phyloP scores from a whole-genome alignment of 768 basidiomycete species.

The Suillus sp. region DNA sequence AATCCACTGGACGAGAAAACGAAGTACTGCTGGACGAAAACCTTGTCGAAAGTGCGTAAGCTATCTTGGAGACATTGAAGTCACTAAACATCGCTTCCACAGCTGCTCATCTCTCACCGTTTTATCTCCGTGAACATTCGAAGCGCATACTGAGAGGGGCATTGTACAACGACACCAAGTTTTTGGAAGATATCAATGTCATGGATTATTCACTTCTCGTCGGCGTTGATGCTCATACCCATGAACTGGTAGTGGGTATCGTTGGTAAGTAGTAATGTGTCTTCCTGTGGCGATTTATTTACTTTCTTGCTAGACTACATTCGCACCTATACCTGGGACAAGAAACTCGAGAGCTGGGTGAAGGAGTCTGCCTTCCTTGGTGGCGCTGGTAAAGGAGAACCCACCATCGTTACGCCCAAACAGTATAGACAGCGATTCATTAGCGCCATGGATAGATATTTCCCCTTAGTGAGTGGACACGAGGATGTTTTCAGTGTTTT shows the following conservation, averaged over 20 bases:
- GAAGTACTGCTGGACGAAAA: slow-evolving; percentile 97
- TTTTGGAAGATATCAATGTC: slow-evolving; percentile 90
- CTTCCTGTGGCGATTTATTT: slow-evolving; percentile 3
- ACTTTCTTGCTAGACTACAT: slow-evolving; percentile 69
- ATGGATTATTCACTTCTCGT: slow-evolving; percentile 98
- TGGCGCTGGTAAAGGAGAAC: slow-evolving; percentile 80
- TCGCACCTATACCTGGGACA: slow-evolving; percentile 97
- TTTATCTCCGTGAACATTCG: slow-evolving; percentile 95
- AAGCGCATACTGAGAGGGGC: slow-evolving; percentile 91
- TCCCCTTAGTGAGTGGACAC: slow-evolving; percentile 64
- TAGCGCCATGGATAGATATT: slow-evolving; percentile 88
- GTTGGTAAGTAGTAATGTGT: slow-evolving; percentile 67
- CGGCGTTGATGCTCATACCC: slow-evolving; percentile 86
- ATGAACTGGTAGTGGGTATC: slow-evolving; percentile 95
- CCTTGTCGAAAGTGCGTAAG: slow-evolving; percentile 76
- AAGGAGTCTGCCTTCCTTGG: slow-evolving; percentile 94
- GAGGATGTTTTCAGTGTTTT: not conserved
- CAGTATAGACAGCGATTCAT: slow-evolving; percentile 90
- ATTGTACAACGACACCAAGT: slow-evolving; percentile 93
- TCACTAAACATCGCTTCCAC: slow-evolving; percentile 17
- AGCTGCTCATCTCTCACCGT: slow-evolving; percentile 86
- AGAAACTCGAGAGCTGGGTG: slow-evolving; percentile 97
- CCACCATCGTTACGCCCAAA: slow-evolving; percentile 95
- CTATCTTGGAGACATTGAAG: not conserved
- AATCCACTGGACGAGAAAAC: slow-evolving; percentile 85